Base-by-base conservation (phyloP, 1,284 basidiomycete species). In the Porodaedalea pini region DNA sequence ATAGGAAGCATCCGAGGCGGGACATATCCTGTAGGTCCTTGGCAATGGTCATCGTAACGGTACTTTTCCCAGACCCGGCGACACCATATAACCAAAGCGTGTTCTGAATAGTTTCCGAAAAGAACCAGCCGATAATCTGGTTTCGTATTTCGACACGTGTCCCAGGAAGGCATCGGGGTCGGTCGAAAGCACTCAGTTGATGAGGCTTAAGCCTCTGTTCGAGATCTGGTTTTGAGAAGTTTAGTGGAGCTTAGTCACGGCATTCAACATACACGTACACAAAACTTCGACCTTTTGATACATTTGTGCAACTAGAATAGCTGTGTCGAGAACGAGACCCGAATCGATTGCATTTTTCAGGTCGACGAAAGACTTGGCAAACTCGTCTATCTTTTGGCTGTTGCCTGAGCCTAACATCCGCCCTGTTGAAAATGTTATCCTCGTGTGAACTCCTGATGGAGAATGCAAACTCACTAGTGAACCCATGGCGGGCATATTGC, bases 21-120 rank as follows among this genome's bases (percentile, higher is more conserved):
- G 32, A 34, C 2, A 44, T 23, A 3, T 21, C 40, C 4, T 4
- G 39, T 17, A 44, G 27, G 21, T 34, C 29, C n/a, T 44, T 19
- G 15, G 54, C 44, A 17, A 56, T 40, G 11, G 45, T 54, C 27
- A 65, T 58, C 54, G 68, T 69, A 21, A 51, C 65, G 52, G 60
- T 64, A 47, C 56, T 59, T 44, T 63, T 58, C n/a, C 70, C 69
- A 8, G 61, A 55, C 51, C 69, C 69, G 15, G 69, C 68, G 48
- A 69, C 68, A 51, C 69, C 69, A 62, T 69, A 67, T 62, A 67
- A 31, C 54, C 54, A 56, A 29, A 56, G 11, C 3, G 47, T 27
- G 29, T 54, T 54, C 41, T 44, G 25, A 8, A 31, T 4, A 4
- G 41, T 21, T 4, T 39, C 53, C 11, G 41, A 54, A 15, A 37